phyloP scores from a whole-genome alignment of 2,329 filamentous ascomycete species.

The Cucurbitaria berberidis region DNA sequence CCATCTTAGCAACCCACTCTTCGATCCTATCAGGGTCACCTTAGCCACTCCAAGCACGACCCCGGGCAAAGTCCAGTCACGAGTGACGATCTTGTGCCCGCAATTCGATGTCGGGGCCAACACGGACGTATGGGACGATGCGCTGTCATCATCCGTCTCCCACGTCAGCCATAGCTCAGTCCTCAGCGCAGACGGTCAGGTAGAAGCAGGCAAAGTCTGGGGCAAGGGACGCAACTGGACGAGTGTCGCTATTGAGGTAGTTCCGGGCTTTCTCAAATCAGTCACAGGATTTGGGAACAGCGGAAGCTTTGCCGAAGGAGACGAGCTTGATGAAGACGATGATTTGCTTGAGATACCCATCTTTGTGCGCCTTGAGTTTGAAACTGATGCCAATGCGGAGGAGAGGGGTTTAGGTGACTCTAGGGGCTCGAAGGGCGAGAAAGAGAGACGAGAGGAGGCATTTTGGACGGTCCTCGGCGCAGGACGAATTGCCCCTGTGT shows the following conservation, averaged over 20 bases:
- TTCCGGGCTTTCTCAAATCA: constrained; percentile 59
- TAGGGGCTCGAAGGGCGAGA: constrained; percentile 62
- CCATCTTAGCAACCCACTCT: constrained; percentile 92
- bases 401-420: constrained; percentile 42
- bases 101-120: constrained; percentile 94
- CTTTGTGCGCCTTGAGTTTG: constrained; percentile 92
- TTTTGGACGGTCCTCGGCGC: constrained; percentile 96
- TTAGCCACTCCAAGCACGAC: constrained; percentile 73
- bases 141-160: constrained; percentile 61
- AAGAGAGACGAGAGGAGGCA: constrained; percentile 84
- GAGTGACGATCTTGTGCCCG: constrained; percentile 90
- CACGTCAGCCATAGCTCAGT: constrained; percentile 40
- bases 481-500: constrained; percentile 68
- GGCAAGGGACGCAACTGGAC: constrained; percentile 94
- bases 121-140: constrained; percentile 93
- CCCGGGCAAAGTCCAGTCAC: constrained; percentile 54
- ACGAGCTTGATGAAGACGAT: constrained; percentile 58
- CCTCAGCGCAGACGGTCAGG: constrained; percentile 42
- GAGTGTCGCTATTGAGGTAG: constrained; percentile 88
- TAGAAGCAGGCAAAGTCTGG: constrained; percentile 95
- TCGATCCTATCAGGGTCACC: constrained; percentile 85
- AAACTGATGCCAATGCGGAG: constrained; percentile 70
- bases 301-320: constrained; percentile 25
- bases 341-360: constrained; percentile 87
- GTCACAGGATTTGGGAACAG: constrained; percentile 8